Evolutionary conservation across 768 basidiomycete species (phyloP).

Genomic region (Termitomyces bulborhizus): DNA sequence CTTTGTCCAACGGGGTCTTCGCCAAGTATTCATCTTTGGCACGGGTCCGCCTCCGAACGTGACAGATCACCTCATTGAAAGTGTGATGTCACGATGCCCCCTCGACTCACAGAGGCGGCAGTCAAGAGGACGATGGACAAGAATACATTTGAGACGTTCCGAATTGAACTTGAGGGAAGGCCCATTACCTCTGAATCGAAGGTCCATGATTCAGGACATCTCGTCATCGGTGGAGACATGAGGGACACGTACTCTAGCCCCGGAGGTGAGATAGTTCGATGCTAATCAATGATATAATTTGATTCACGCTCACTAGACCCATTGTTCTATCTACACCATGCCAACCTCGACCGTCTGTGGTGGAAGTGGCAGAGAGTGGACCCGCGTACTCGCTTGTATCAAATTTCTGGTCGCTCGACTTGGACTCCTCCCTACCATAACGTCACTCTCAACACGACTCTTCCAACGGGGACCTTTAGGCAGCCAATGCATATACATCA

Average conservation of each 20-base stretch:
- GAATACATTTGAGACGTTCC: conserved; percentile 26
- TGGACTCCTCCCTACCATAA: conserved; percentile 21
- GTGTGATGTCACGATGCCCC: conserved; percentile 16
- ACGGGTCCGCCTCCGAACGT: conserved; percentile 25
- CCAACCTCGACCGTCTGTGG: conserved; percentile 36
- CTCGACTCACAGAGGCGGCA: conserved; percentile 17
- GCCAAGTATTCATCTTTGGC: conserved; percentile 26
- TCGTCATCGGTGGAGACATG: conserved; percentile 28
- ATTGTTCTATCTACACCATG: conserved; percentile 33
- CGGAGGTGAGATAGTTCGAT: conserved; percentile 21
- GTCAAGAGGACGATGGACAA: conserved; percentile 10
- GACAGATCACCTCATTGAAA: conserved; percentile 23
- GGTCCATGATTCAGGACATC: conserved; percentile 30
- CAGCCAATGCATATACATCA: neutral
- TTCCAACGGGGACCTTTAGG: conserved; percentile 8
- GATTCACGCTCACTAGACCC: conserved; percentile 22
- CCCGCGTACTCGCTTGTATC: conserved; percentile 26
- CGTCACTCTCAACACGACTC: conserved; percentile 25
- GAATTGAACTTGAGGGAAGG: conserved; percentile 29
- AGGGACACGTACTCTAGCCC: conserved; percentile 30
- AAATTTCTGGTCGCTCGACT: conserved; percentile 29
- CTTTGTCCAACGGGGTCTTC: conserved; percentile 29
- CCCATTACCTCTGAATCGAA: conserved; percentile 19
- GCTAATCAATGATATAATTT: too few species aligned
- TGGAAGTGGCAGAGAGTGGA: conserved; percentile 30